These are phyloP conservation scores for Pelargonium myrrhifolium DNA, from an alignment of 441 rosid genomes.

Conservation along the genomic window DNA sequence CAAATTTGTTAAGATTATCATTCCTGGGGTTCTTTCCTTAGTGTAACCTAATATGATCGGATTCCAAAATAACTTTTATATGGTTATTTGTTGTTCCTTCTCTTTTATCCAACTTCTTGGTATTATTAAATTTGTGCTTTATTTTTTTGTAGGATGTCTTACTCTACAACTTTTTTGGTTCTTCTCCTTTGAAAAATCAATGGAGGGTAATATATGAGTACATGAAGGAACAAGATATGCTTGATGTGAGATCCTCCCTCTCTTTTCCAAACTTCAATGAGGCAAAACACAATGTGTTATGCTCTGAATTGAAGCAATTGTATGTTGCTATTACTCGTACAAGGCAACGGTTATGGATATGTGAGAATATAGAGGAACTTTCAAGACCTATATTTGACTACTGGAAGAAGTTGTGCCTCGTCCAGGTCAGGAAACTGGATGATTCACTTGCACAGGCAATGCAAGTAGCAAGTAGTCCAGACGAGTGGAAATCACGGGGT, in stretches of 20 bases:
- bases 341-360: slow-evolving; percentile 45
- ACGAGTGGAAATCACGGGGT: slow-evolving; percentile 46
- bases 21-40: neutral
- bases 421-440: slow-evolving; percentile 36
- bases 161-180: slow-evolving; percentile 41
- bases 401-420: slow-evolving; percentile 37
- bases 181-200: slow-evolving; percentile 37
- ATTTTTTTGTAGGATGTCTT: slow-evolving; percentile 36
- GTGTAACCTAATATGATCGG: neutral
- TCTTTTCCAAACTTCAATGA: slow-evolving; percentile 29
- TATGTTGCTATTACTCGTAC: slow-evolving; percentile 57
- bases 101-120: neutral
- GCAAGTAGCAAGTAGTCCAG: slow-evolving; percentile 43
- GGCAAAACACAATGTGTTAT: slow-evolving; percentile 35
- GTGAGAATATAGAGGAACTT: slow-evolving; percentile 33
- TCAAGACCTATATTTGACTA: slow-evolving; percentile 37
- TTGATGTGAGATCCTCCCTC: slow-evolving; percentile 17
- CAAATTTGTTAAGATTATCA: neutral
- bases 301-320: slow-evolving; percentile 53
- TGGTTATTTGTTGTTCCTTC: neutral
- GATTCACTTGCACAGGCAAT: slow-evolving; percentile 33
- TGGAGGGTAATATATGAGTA: slow-evolving; percentile 47
- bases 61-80: neutral
- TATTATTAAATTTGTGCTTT: neutral
- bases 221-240: slow-evolving; percentile 35